Base-by-base conservation (phyloP, 1,284 basidiomycete genomes). In the Fomes fomentarius region DNA sequence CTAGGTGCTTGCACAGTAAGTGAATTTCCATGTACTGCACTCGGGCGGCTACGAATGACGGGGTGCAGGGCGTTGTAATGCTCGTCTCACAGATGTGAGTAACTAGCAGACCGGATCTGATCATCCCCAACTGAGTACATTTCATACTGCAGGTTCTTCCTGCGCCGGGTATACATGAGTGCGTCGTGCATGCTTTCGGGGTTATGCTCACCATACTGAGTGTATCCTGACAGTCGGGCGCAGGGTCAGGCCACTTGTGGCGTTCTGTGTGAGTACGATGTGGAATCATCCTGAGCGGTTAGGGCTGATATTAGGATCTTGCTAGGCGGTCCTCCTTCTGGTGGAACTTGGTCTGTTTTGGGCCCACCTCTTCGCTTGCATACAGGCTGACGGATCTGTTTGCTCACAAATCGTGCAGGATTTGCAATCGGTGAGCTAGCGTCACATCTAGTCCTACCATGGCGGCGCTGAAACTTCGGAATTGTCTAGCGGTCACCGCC, bases 141-240 rank as follows among this genome's bases (percentile, higher is more conserved):
- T 25, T 24, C 11, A 7, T 8, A 9, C 1, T 6, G 12, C 22
- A 60, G 58, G 31, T 60, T 60, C 39, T 60, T 60, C 47, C 34
- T 60, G 14, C 52, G 58, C 5, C 54, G 58, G 3, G 58, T 60
- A 12, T 60, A 51, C 26, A 26, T 48, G 38, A 53, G 58, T 60
- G 25, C 24, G 58, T 45, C 21, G 4, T 21, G 1, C 11, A 15
- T n/a, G 7, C 15, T 14, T 17, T 3, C 6, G 2, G 24, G 7
- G 3, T 9, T 8, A 6, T 17, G 35, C 24, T 35, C 14, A 22
- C n/a, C n/a, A n/a, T 37, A 24, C 25, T 43, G 15, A 6, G 8
- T 46, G 26, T 22, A 1, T 2, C 4, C 25, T 21, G 15, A 34
- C 38, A 60, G 58, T 60, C 2, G 55, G 55, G 17, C 52, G 52